Conservation (phyloP, 1,284 basidiomycete species). For the Ganoderma leucocontextum region DNA sequence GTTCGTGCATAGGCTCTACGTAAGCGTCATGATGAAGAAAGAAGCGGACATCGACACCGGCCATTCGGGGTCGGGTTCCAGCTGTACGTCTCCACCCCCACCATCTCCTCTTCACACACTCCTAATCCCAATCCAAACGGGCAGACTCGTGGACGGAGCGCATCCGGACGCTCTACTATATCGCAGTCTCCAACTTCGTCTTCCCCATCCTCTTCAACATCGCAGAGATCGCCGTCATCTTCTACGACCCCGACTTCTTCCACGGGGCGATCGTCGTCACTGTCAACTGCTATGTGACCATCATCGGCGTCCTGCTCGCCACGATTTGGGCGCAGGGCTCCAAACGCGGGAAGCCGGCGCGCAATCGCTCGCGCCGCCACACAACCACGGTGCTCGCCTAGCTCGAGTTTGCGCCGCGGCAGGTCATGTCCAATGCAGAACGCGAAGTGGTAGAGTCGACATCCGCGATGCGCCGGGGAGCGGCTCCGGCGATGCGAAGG, state of each 20-base stretch:
- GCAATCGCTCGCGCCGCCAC: not conserved
- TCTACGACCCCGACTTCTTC: conserved; percentile 20
- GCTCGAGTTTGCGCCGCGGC: no score
- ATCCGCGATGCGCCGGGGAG: no score
- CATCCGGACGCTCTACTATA: conserved; percentile 39
- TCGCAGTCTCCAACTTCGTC: conserved; percentile 41
- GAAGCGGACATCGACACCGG: not conserved
- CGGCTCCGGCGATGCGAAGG: no score
- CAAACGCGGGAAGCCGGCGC: not conserved
- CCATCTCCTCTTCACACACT: not conserved
- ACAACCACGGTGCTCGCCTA: no score
- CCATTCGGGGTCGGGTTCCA: not conserved
- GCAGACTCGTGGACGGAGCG: conserved; percentile 10
- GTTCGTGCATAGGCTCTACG: not conserved
- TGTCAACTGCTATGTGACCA: conserved; percentile 9
- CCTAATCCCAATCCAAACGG: conserved; percentile 19
- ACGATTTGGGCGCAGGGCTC: conserved; percentile 3
- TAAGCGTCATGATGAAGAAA: not conserved
- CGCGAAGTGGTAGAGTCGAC: no score
- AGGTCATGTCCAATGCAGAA: no score
- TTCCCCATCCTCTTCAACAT: conserved; percentile 42
- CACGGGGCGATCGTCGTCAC: conserved; percentile 11
- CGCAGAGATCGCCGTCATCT: conserved; percentile 34
- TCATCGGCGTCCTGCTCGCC: conserved; percentile 6
- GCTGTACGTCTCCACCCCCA: not conserved